phyloP scores from a whole-genome alignment of 2,329 filamentous ascomycete species.

The Aspergillus vadensis region DNA sequence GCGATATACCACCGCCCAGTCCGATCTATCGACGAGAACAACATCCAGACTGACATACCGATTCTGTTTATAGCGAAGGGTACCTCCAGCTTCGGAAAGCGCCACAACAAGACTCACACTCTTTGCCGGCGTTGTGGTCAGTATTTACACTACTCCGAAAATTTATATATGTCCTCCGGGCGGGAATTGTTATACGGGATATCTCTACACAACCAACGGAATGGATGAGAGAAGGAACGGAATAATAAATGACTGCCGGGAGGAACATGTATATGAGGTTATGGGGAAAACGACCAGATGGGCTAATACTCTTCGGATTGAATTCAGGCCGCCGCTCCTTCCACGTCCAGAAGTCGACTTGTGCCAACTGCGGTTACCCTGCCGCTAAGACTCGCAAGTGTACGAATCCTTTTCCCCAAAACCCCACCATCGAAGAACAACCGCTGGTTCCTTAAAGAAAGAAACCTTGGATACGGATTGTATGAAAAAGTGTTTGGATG shows the following conservation, averaged over 20 bases:
- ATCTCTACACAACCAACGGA: too few species aligned
- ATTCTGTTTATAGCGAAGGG: slow-evolving; percentile 61
- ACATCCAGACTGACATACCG: slow-evolving; percentile 46
- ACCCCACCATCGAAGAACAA: not conserved
- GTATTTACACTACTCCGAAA: slow-evolving; percentile 47
- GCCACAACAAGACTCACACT: slow-evolving; percentile 98
- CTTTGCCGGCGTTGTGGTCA: slow-evolving; percentile 97
- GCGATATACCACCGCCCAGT: slow-evolving; percentile 26
- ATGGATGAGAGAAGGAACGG: slow-evolving; percentile 9
- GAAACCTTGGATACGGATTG: not conserved
- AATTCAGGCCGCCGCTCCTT: slow-evolving; percentile 84
- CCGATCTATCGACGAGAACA: slow-evolving; percentile 26
- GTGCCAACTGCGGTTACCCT: slow-evolving; percentile 94
- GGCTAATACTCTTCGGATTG: slow-evolving; percentile 34
- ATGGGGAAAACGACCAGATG: slow-evolving; percentile 12
- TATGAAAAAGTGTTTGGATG: not conserved
- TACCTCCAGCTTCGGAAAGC: slow-evolving; percentile 72
- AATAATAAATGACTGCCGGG: slow-evolving; percentile 11
- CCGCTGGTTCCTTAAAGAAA: not conserved
- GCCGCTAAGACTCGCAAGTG: slow-evolving; percentile 97
- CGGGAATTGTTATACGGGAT: slow-evolving; percentile 19
- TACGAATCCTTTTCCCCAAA: slow-evolving; percentile 57
- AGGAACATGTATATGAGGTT: not conserved
- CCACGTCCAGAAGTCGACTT: slow-evolving; percentile 99
- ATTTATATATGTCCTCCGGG: slow-evolving; percentile 11